Base-by-base conservation (phyloP, 1,139 yeast genomes). In the Yamadazyma pseudoaaseri region DNA sequence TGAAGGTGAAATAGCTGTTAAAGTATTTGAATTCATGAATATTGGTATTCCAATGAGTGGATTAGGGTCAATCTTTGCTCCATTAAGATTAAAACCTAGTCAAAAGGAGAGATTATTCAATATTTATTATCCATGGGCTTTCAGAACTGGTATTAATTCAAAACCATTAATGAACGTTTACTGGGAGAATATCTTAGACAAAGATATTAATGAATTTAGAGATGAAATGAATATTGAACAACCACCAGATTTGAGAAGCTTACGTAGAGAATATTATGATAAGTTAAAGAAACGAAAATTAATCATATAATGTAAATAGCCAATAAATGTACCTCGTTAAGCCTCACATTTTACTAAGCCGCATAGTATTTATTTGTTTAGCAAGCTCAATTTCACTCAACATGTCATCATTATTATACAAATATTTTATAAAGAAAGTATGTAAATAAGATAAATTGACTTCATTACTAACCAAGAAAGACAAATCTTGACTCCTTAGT, bases 1-100 rank as follows among this genome's bases (percentile, higher is more conserved):
- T 47, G 98, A 92, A 52, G 99, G 98, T 12, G 99, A 92, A 54
- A 84, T 92, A 33, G 87, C 96, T 0, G 85, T 92, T 16, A 92
- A 92, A 59, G 85, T 90, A 17, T 79, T 94, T 48, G 99, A 92
- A 59, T 95, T 81, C 53, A 84, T 92, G 57, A 92, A 92, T 56
- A 76, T 92, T 40, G 96, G 96, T 2, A 77, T 94, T 30, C 97
- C 97, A 13, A 90, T 94, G 94, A 90, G 97, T 7, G 96, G 96
- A 0, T 60, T 94, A 34, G 96, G 96, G 0, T 94, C 96, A 0
- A 48, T 86, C 16, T 76, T 87, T 47, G 96, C 96, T 2, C 97
- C 97, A 1, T 71, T 86, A 51, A 59, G 78, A 27, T 68, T 92
- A 36, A 76, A 73, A 37, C 60, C 73, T 10, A 65, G 69, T 44